Evolutionary conservation across 495 filamentous ascomycete genomes (phyloP).

Genomic region (Alectoria sarmentosa): DNA sequence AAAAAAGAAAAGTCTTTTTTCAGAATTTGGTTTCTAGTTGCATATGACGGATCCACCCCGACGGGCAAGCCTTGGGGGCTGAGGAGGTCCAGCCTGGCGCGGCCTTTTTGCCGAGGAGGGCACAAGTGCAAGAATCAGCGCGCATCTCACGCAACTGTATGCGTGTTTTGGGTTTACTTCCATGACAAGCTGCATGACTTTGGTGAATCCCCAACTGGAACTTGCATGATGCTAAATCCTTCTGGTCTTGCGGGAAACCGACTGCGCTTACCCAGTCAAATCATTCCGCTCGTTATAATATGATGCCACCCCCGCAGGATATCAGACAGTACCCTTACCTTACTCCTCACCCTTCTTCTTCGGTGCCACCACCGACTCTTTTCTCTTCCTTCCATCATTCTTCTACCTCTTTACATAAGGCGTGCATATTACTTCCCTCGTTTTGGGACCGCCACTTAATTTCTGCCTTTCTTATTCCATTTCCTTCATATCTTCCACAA

Average conservation of each 20-base stretch:
- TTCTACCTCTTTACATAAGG: slow-evolving; percentile 34
- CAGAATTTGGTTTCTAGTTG: slow-evolving; percentile 19
- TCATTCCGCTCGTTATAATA: slow-evolving; percentile 14
- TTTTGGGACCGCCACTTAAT: slow-evolving; percentile 43
- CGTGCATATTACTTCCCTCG: slow-evolving; percentile 52
- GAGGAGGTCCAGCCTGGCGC: slow-evolving; percentile 20
- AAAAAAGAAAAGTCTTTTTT: neutral
- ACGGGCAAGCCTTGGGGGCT: slow-evolving; percentile 16
- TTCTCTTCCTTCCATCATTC: slow-evolving; percentile 26
- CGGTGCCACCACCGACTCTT: slow-evolving; percentile 26
- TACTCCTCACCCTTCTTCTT: slow-evolving; percentile 22
- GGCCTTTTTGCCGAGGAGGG: slow-evolving; percentile 18
- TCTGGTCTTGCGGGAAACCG: slow-evolving; percentile 5
- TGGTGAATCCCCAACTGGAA: slow-evolving; percentile 11
- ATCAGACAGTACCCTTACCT: slow-evolving; percentile 13
- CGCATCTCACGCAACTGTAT: slow-evolving; percentile 20
- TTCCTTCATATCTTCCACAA: slow-evolving; percentile 42
- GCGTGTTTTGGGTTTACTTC: slow-evolving; percentile 11
- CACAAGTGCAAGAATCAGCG: slow-evolving; percentile 13
- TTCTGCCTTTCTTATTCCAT: slow-evolving; percentile 30
- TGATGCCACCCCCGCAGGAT: slow-evolving; percentile 17
- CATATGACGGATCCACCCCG: slow-evolving; percentile 14
- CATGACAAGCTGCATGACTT: slow-evolving; percentile 18
- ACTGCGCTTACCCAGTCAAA: slow-evolving; percentile 20
- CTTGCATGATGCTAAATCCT: slow-evolving; percentile 19